phyloP scores from a whole-genome alignment of 495 filamentous ascomycete species.

The Podospora pseudopauciseta region DNA sequence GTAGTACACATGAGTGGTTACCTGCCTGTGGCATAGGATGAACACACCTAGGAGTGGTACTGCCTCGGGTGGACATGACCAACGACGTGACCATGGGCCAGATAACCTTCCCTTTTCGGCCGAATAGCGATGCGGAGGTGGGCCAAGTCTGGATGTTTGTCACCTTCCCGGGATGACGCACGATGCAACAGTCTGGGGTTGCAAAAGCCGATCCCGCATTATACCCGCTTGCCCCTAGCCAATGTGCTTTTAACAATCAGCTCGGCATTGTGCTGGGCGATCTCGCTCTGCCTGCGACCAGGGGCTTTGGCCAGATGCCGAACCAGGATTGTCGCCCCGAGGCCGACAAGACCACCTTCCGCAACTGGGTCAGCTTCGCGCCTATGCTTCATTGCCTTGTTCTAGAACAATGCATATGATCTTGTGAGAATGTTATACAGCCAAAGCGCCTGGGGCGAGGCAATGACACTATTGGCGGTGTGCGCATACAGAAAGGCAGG shows the following conservation, averaged over 20 bases:
- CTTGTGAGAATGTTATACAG: background rate
- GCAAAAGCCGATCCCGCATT: conserved; percentile 10
- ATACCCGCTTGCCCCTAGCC: conserved; percentile 1
- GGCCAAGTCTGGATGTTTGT: background rate
- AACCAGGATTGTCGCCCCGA: conserved; percentile 6
- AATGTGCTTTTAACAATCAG: background rate
- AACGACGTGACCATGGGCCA: conserved; percentile 1
- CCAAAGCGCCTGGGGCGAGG: background rate
- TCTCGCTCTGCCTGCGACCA: background rate
- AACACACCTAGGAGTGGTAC: background rate
- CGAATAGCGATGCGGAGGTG: background rate
- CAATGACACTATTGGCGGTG: background rate
- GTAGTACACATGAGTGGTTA: background rate
- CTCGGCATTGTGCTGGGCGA: conserved; percentile 1
- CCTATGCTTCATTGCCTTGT: background rate
- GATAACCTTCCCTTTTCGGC: conserved; percentile 9
- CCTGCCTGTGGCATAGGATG: background rate
- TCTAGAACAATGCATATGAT: background rate
- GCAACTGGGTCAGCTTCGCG: background rate
- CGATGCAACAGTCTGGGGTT: conserved; percentile 5
- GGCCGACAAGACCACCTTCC: background rate
- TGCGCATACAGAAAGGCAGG: background rate
- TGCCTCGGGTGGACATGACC: background rate
- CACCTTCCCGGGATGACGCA: conserved; percentile 11
- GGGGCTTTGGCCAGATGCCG: conserved; percentile 1